Conservation (phyloP, 192 early-diverging fungal species). For the Coemansia sp. region DNA sequence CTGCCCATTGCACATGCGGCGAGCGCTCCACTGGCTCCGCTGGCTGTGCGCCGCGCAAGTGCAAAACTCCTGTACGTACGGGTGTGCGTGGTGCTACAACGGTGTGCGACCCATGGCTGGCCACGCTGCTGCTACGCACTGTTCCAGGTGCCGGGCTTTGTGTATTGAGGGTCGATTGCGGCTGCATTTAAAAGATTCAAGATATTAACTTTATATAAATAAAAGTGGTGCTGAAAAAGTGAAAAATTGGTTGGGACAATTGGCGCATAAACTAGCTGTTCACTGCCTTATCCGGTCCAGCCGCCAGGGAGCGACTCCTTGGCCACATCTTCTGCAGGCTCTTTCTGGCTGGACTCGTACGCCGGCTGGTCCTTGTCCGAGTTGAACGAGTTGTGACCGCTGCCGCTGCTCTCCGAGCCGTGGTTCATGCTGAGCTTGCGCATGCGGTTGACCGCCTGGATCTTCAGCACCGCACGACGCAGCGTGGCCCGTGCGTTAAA, state of each 20-base stretch:
- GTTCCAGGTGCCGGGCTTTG: neutral
- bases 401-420: constrained; percentile 10
- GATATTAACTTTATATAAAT: neutral
- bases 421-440: constrained; percentile 30
- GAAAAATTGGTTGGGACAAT: too few relatives aligned
- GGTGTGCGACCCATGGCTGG: constrained; percentile 38
- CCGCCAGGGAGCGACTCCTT: neutral
- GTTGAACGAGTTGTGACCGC: constrained; percentile 14
- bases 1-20: constrained; percentile 47
- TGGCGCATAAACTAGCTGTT: too few relatives aligned
- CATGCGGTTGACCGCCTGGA: constrained; percentile 54
- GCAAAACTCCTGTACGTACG: constrained; percentile 18
- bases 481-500: constrained; percentile 53
- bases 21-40: neutral
- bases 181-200: too few relatives aligned
- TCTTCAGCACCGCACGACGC: constrained; percentile 53
- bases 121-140: constrained; percentile 10
- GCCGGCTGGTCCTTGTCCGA: constrained; percentile 8
- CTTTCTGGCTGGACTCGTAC: neutral
- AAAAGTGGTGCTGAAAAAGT: too few relatives aligned
- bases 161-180: neutral
- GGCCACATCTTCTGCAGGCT: neutral
- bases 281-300: neutral
- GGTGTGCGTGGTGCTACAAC: constrained; percentile 6
- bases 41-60: constrained; percentile 17